phyloP scores from a whole-genome alignment of 441 rosid genomes.

The Macaranga tanarius region DNA sequence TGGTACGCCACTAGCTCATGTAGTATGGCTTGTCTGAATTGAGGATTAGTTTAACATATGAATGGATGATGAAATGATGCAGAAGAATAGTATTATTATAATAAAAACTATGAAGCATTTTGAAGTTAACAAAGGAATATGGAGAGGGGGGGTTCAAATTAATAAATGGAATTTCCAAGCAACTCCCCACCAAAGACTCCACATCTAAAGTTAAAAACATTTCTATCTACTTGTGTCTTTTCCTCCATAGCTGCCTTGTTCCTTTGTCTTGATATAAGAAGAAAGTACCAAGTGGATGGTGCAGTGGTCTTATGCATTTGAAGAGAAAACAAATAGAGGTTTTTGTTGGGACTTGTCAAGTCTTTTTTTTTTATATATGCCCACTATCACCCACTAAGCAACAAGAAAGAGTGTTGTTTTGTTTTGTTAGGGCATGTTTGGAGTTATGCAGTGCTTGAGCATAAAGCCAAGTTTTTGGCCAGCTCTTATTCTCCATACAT shows the following conservation, averaged over 20 bases:
- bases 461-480: slow-evolving; percentile 46
- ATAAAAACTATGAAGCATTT: too few species aligned
- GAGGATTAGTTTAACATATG: too few species aligned
- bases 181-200: slow-evolving; percentile 23
- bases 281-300: slow-evolving; percentile 39
- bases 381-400: slow-evolving; percentile 52
- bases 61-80: too few species aligned
- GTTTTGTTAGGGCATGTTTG: slow-evolving; percentile 56
- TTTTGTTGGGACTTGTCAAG: slow-evolving; percentile 38
- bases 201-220: slow-evolving; percentile 26
- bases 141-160: too few species aligned
- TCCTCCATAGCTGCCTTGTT: slow-evolving; percentile 25
- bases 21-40: slow-evolving; percentile 1
- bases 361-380: slow-evolving; percentile 31
- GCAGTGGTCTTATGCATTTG: slow-evolving; percentile 16
- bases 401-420: slow-evolving; percentile 53
- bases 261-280: slow-evolving; percentile 33
- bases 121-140: not conserved
- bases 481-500: slow-evolving; percentile 58
- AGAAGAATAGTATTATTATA: too few species aligned
- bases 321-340: slow-evolving; percentile 36
- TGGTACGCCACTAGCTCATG: slow-evolving; percentile 29
- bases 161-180: slow-evolving; percentile 23
- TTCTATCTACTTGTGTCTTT: slow-evolving; percentile 34
- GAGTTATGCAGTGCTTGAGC: slow-evolving; percentile 28